phyloP scores from a whole-genome alignment of 139 green algal species.

The Chlorella vulgaris region DNA sequence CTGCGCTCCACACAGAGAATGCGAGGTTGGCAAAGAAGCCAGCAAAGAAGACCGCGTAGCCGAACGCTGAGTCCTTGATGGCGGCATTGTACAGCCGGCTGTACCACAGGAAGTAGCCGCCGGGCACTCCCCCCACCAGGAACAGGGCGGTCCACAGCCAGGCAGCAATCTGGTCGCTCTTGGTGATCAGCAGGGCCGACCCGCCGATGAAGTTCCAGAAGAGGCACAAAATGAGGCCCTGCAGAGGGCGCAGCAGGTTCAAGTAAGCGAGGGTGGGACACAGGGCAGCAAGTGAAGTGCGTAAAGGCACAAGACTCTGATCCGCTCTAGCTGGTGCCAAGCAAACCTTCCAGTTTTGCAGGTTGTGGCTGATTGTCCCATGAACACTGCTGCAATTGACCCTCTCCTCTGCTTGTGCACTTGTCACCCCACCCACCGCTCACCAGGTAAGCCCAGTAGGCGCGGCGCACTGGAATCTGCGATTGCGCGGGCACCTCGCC shows the following conservation, averaged over 20 bases:
- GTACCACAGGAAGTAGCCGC: constrained; percentile 62
- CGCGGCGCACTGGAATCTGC: constrained; percentile 44
- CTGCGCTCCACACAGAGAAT: constrained; percentile 61
- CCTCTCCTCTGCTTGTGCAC: not conserved
- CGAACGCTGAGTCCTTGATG: constrained; percentile 62
- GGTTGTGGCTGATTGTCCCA: not conserved
- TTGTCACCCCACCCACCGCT: not conserved
- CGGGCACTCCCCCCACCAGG: constrained; percentile 51
- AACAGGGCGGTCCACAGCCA: constrained; percentile 57
- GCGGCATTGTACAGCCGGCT: constrained; percentile 60
- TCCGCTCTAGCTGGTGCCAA: no score
- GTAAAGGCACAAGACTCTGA: no score
- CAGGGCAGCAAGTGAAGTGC: not conserved
- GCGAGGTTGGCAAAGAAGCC: constrained; percentile 56
- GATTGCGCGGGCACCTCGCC: constrained; percentile 49
- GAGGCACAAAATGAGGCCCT: constrained; percentile 54
- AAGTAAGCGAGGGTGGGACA: not conserved
- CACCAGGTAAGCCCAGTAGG: constrained; percentile 57
- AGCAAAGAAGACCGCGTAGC: constrained; percentile 54
- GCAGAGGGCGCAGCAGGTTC: not conserved
- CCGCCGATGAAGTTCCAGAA: constrained; percentile 55
- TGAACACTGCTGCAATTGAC: not conserved
- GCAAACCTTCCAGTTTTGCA: no score
- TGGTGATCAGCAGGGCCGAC: constrained; percentile 39
- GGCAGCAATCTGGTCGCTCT: constrained; percentile 22